Evolutionary conservation across 2,329 filamentous ascomycete genomes (phyloP).

Genomic region (Exophiala alcalophila): DNA sequence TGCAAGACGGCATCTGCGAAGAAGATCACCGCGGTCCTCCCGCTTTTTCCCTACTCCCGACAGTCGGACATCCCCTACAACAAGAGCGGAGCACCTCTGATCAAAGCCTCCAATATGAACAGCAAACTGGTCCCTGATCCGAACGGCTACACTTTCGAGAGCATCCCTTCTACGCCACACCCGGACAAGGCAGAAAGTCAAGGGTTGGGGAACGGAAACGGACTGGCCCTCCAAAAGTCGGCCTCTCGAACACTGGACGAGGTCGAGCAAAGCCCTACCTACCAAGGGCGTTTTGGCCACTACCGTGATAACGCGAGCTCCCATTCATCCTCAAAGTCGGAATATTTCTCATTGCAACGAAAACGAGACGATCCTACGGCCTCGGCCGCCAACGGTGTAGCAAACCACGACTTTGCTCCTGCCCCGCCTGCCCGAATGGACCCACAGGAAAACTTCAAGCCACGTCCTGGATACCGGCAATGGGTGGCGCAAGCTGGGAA

Average conservation of each 20-base stretch:
- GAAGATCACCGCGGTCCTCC: slow-evolving; percentile 88
- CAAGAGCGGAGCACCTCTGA: slow-evolving; percentile 84
- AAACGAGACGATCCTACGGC: slow-evolving; percentile 25
- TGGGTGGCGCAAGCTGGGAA: slow-evolving; percentile 98
- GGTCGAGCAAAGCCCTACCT: slow-evolving; percentile 46
- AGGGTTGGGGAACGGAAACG: slow-evolving; percentile 65
- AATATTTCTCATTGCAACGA: slow-evolving; percentile 35
- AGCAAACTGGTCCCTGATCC: slow-evolving; percentile 32
- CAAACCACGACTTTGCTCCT: slow-evolving; percentile 56
- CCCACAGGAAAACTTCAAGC: slow-evolving; percentile 62
- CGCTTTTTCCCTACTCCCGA: slow-evolving; percentile 93
- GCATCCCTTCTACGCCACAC: slow-evolving; percentile 79
- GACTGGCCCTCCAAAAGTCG: slow-evolving; percentile 69
- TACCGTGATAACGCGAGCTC: slow-evolving; percentile 40
- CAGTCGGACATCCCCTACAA: slow-evolving; percentile 97
- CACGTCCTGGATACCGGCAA: slow-evolving; percentile 92
- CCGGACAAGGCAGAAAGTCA: slow-evolving; percentile 66
- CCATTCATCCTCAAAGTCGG: slow-evolving; percentile 33
- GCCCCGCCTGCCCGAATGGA: slow-evolving; percentile 11
- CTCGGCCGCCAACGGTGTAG: slow-evolving; percentile 47
- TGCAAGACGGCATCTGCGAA: slow-evolving; percentile 93
- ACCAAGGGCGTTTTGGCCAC: slow-evolving; percentile 40
- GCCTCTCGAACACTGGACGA: slow-evolving; percentile 64
- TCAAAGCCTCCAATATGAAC: slow-evolving; percentile 58
- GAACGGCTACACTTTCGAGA: slow-evolving; percentile 80